A percentile compares a stretch with the other conserved stretches of the same genome.
phyloP scores from a whole-genome alignment of 2,329 filamentous ascomycete species.

The Metarhizium robertsii region DNA sequence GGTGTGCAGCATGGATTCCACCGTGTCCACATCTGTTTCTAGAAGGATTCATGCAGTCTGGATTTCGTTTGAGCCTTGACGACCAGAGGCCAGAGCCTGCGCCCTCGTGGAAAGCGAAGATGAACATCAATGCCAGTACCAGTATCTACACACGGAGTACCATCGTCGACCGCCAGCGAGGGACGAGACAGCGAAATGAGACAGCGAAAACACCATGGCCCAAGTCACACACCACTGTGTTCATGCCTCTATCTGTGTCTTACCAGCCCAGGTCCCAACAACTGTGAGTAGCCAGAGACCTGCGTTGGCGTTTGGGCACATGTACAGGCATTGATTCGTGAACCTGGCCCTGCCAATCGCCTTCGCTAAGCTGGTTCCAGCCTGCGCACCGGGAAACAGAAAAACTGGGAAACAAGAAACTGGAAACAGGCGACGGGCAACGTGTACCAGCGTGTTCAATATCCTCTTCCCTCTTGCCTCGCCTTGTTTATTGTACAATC shows the following conservation, averaged over 20 bases:
- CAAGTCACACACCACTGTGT: slow-evolving; percentile 1
- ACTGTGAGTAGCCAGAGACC: background rate
- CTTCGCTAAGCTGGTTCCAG: background rate
- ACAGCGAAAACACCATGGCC: background rate
- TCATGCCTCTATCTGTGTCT: background rate
- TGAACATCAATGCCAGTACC: too few species aligned
- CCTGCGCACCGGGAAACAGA: background rate
- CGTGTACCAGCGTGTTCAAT: background rate
- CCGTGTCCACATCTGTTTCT: background rate
- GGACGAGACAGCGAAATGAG: background rate
- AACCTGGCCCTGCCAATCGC: background rate
- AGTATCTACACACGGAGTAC: background rate
- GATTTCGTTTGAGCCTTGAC: too few species aligned
- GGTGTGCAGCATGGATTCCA: background rate
- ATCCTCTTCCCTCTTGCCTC: too few species aligned
- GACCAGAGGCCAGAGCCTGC: too few species aligned
- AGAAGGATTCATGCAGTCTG: background rate
- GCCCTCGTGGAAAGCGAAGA: too few species aligned
- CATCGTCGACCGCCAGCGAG: background rate
- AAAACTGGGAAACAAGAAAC: background rate
- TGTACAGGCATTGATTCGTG: background rate
- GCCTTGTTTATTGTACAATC: too few species aligned
- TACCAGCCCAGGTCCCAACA: background rate
- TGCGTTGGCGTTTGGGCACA: background rate
- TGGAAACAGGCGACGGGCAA: background rate